These are phyloP conservation scores for Penicillium odoratum DNA, from an alignment of 495 filamentous ascomycete species.

Conservation along the genomic window DNA sequence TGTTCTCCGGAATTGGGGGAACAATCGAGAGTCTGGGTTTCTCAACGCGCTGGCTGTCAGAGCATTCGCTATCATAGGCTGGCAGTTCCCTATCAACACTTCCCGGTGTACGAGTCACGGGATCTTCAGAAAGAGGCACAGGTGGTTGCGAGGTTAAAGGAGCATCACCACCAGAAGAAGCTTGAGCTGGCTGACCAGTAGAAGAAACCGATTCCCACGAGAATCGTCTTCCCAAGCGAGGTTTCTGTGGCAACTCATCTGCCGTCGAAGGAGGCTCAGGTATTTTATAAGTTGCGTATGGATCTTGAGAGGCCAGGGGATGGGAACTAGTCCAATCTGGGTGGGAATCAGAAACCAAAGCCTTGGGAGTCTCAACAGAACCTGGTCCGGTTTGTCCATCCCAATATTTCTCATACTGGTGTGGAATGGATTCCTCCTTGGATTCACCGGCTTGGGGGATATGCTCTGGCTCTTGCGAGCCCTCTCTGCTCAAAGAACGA, in stretches of 20 bases:
- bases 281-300: slow-evolving; percentile 16
- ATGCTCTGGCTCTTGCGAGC: slow-evolving; percentile 35
- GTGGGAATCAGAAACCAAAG: slow-evolving; percentile 19
- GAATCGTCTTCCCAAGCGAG: slow-evolving; percentile 37
- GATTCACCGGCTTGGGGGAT: slow-evolving; percentile 21
- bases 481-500: slow-evolving; percentile 63
- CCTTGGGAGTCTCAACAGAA: slow-evolving; percentile 11
- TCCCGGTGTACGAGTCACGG: slow-evolving; percentile 3
- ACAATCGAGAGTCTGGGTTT: slow-evolving; percentile 30
- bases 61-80: slow-evolving; percentile 14
- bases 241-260: slow-evolving; percentile 18
- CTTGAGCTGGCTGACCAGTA: slow-evolving; percentile 20
- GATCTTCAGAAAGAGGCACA: slow-evolving; percentile 14
- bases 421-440: slow-evolving; percentile 52
- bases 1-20: slow-evolving; percentile 21
- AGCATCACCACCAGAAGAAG: slow-evolving; percentile 5
- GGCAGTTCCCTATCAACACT: slow-evolving; percentile 23
- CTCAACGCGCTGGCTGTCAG: slow-evolving; percentile 13
- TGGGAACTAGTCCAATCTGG: slow-evolving; percentile 18
- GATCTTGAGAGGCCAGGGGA: slow-evolving; percentile 20
- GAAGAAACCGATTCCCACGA: slow-evolving; percentile 44
- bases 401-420: slow-evolving; percentile 64
- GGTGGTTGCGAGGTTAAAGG: slow-evolving; percentile 17
- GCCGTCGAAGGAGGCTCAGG: slow-evolving; percentile 5
- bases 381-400: slow-evolving; percentile 30